phyloP scores from a whole-genome alignment of 148 eudicot species.

The Pouteria glomerata region DNA sequence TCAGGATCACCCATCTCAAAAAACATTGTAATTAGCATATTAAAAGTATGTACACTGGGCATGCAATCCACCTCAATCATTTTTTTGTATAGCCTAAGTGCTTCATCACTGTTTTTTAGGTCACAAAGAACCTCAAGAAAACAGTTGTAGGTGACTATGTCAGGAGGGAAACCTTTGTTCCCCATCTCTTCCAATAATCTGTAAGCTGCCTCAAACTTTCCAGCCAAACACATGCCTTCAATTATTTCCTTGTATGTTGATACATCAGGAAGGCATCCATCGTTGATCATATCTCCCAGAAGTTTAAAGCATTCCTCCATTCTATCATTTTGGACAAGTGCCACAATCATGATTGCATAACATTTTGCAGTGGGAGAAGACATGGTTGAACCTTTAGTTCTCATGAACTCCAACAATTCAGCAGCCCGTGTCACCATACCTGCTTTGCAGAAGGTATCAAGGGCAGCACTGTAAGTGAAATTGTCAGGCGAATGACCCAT shows the following conservation, averaged over 20 bases:
- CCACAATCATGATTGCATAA: constrained; percentile 68
- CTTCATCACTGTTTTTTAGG: constrained; percentile 56
- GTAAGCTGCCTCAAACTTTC: constrained; percentile 67
- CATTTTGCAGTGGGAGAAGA: constrained; percentile 91
- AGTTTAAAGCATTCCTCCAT: constrained; percentile 59
- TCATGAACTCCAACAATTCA: constrained; percentile 72
- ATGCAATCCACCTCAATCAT: constrained; percentile 58
- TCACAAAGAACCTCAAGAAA: constrained; percentile 94
- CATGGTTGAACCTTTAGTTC: constrained; percentile 40
- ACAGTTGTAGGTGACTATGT: constrained; percentile 90
- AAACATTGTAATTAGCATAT: constrained; percentile 77
- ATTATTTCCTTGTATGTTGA: constrained; percentile 82
- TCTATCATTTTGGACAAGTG: constrained; percentile 52
- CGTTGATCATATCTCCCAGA: constrained; percentile 64
- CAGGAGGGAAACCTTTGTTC: constrained; percentile 85
- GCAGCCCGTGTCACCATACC: constrained; percentile 74
- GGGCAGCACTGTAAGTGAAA: constrained; percentile 79
- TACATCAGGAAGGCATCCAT: constrained; percentile 93
- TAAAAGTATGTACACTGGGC: constrained; percentile 90
- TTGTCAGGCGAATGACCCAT: constrained; percentile 65
- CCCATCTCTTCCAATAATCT: constrained; percentile 77
- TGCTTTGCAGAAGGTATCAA: constrained; percentile 72
- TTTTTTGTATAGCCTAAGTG: constrained; percentile 50
- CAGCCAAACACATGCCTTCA: constrained; percentile 79
- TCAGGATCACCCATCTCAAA: constrained; percentile 58